Percentiles rank a stretch among this genome's conserved stretches.
These are phyloP conservation scores for Lachancea cidri DNA, from an alignment of 805 yeast genomes.

Conservation along the genomic window DNA sequence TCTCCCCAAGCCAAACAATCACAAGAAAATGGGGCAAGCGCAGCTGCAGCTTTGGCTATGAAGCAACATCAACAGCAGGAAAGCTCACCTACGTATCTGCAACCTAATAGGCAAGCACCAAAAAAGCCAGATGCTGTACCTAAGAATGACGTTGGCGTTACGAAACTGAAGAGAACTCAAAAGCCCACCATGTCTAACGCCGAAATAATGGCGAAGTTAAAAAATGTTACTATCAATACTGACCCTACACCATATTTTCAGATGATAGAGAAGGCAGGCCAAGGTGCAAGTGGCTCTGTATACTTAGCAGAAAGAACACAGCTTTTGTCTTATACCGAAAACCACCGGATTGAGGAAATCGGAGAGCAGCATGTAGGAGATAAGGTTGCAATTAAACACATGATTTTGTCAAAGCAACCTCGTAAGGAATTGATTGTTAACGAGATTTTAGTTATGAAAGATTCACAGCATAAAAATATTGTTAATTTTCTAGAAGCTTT, in stretches of 20 bases:
- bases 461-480: conserved; percentile 88
- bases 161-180: conserved; percentile 41
- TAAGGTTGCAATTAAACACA: conserved; percentile 93
- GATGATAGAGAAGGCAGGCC: conserved; percentile 84
- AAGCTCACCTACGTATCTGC: conserved; percentile 13
- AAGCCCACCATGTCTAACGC: conserved; percentile 75
- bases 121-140: conserved; percentile 20
- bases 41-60: conserved; percentile 20
- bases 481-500: conserved; percentile 93
- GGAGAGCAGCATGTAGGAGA: conserved; percentile 39
- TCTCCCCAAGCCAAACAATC: conserved; percentile 5
- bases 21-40: conserved; percentile 16
- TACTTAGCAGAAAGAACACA: conserved; percentile 69
- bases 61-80: conserved; percentile 7
- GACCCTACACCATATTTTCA: conserved; percentile 84
- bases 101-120: conserved; percentile 30
- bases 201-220: conserved; percentile 75
- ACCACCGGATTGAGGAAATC: conserved; percentile 13
- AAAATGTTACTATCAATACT: conserved; percentile 71
- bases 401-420: conserved; percentile 87
- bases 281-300: conserved; percentile 97
- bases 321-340: conserved; percentile 27
- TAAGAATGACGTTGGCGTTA: conserved; percentile 29
- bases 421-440: conserved; percentile 92
- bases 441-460: conserved; percentile 95